These are phyloP conservation scores for Vaccinium macrocarpon DNA, from an alignment of 148 eudicot species.

Conservation along the genomic window DNA sequence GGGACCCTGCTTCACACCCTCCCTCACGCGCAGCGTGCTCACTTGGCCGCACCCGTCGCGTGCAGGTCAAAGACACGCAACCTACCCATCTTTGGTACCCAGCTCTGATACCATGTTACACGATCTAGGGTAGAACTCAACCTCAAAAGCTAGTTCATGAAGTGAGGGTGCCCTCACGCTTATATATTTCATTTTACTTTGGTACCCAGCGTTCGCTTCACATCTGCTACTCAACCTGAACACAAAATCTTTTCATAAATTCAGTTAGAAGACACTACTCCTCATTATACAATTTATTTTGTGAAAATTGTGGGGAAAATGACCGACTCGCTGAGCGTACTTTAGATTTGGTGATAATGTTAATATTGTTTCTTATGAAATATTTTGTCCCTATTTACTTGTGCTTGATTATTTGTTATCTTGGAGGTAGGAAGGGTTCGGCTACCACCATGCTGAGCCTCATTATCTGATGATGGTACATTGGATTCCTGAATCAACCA, in stretches of 20 bases:
- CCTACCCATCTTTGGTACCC: too few relatives aligned
- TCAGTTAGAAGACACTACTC: neutral
- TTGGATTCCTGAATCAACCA: constrained; percentile 65
- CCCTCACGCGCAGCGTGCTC: too few relatives aligned
- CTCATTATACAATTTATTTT: neutral
- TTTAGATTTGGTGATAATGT: constrained; percentile 1
- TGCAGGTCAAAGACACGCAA: too few relatives aligned
- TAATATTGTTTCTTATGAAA: neutral
- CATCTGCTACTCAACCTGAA: neutral
- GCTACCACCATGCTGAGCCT: constrained; percentile 87
- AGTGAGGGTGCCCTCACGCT: too few relatives aligned
- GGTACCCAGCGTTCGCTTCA: too few relatives aligned
- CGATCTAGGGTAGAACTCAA: too few relatives aligned
- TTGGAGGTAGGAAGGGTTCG: constrained; percentile 71
- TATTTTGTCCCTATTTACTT: neutral
- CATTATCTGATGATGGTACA: constrained; percentile 73
- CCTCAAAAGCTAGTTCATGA: too few relatives aligned
- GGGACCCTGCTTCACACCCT: too few relatives aligned
- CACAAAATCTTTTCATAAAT: neutral
- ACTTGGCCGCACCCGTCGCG: too few relatives aligned
- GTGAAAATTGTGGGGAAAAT: neutral
- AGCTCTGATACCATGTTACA: too few relatives aligned
- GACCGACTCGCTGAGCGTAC: neutral
- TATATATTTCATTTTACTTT: too few relatives aligned
- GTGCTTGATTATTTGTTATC: constrained; percentile 8